Evolutionary conservation across 495 filamentous ascomycete species (phyloP).

Genomic region (Aspergillus coremiiformis): DNA sequence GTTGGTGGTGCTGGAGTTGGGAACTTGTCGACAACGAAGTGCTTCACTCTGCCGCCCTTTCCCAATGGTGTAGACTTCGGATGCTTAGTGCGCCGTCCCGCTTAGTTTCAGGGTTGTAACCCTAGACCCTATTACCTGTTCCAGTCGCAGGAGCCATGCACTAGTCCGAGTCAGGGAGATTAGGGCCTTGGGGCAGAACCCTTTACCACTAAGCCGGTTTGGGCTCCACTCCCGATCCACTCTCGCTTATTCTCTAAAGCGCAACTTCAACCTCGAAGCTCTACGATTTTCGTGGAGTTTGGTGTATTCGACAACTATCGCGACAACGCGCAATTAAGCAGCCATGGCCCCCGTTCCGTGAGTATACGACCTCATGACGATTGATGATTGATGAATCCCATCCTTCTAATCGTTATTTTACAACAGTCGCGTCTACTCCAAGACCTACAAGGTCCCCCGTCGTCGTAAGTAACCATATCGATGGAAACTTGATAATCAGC

Average conservation of each 20-base stretch:
- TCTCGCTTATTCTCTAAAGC: constrained; percentile 20
- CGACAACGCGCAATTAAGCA: constrained; percentile 37
- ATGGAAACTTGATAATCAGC: constrained; percentile 8
- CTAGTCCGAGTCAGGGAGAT: not conserved
- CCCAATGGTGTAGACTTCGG: constrained; percentile 19
- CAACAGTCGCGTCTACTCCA: constrained; percentile 68
- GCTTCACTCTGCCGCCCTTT: constrained; percentile 21
- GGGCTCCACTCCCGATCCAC: constrained; percentile 13
- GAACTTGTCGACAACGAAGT: constrained; percentile 37
- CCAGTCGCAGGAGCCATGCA: not conserved
- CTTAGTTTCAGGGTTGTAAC: constrained; percentile 11
- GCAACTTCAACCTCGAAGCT: constrained; percentile 15
- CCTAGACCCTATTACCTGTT: constrained; percentile 6
- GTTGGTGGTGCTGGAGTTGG: constrained; percentile 39
- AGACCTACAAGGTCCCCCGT: constrained; percentile 96
- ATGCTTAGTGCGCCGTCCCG: constrained; percentile 25
- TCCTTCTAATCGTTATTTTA: constrained; percentile 28
- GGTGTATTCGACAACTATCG: constrained; percentile 27
- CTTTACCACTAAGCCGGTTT: constrained; percentile 16
- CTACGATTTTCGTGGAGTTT: constrained; percentile 21
- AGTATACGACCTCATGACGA: constrained; percentile 23
- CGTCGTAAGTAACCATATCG: constrained; percentile 43
- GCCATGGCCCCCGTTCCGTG: constrained; percentile 49
- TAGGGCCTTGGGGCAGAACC: not conserved
- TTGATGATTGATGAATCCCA: constrained; percentile 10